A percentile compares a stretch with the other conserved stretches of the same genome.
Evolutionary conservation across 805 yeast species (phyloP).

Genomic region (Brettanomyces naardenensis): DNA sequence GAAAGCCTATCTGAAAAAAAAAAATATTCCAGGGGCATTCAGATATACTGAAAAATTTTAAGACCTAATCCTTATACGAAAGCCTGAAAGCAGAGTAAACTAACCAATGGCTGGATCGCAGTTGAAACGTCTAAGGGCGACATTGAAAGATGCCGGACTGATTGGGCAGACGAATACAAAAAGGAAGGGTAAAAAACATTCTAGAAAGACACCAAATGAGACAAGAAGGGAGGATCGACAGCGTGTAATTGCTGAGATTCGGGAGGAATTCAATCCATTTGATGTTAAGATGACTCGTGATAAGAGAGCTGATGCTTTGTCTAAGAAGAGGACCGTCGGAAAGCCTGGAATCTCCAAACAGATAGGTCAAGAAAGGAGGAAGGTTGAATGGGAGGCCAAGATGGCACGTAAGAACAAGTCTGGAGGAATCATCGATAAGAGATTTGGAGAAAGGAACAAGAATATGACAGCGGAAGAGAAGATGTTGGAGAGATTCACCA

Average conservation of each 20-base stretch:
- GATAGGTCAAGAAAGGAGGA: slow-evolving; percentile 57
- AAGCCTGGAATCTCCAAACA: slow-evolving; percentile 66
- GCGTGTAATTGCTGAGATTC: slow-evolving; percentile 46
- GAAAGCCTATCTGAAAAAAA: background rate
- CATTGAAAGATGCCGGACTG: slow-evolving; percentile 68
- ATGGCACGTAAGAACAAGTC: slow-evolving; percentile 56
- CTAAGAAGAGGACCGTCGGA: slow-evolving; percentile 46
- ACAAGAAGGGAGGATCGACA: slow-evolving; percentile 64
- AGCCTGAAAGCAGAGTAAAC: background rate
- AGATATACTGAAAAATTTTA: background rate
- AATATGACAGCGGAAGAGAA: slow-evolving; percentile 79
- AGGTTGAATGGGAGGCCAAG: slow-evolving; percentile 55
- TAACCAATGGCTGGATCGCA: slow-evolving; percentile 59
- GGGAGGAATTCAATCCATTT: slow-evolving; percentile 86
- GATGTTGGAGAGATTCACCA: slow-evolving; percentile 91
- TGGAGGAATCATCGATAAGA: slow-evolving; percentile 76
- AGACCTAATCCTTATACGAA: background rate
- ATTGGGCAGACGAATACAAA: slow-evolving; percentile 78
- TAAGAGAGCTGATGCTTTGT: slow-evolving; percentile 45
- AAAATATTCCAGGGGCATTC: background rate
- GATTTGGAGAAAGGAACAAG: slow-evolving; percentile 84
- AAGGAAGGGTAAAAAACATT: slow-evolving; percentile 40
- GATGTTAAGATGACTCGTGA: slow-evolving; percentile 66
- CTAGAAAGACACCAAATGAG: slow-evolving; percentile 50
- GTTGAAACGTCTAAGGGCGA: slow-evolving; percentile 71